Evolutionary conservation across 108 stramenopile species (phyloP).

Genomic region (Mediolabrus comicus): DNA sequence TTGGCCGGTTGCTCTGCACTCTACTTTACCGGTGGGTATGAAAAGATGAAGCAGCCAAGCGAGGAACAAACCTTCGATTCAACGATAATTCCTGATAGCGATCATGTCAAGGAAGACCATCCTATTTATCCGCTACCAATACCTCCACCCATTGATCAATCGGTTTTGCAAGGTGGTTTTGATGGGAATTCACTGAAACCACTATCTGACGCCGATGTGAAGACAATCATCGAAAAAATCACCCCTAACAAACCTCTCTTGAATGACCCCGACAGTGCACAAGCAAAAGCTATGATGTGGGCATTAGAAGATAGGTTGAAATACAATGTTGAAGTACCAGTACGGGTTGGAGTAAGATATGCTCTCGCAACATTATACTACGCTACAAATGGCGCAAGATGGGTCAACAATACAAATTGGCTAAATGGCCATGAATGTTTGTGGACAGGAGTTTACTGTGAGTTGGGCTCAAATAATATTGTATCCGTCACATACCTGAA

Average conservation of each 20-base stretch:
- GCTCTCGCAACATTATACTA: slow-evolving; percentile 54
- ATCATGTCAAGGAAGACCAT: slow-evolving; percentile 5
- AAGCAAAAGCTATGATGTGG: slow-evolving; percentile 36
- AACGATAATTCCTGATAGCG: background rate
- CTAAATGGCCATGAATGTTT: slow-evolving; percentile 53
- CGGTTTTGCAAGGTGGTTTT: background rate
- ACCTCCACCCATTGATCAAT: slow-evolving; percentile 4
- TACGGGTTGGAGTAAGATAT: slow-evolving; percentile 46
- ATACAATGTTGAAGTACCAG: slow-evolving; percentile 17
- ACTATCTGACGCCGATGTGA: slow-evolving; percentile 15
- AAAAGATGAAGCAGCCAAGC: background rate
- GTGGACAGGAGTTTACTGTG: slow-evolving; percentile 52
- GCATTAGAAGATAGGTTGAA: slow-evolving; percentile 24
- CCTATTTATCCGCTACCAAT: slow-evolving; percentile 21
- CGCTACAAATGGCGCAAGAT: slow-evolving; percentile 47
- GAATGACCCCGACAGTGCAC: slow-evolving; percentile 15
- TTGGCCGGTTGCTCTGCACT: slow-evolving; percentile 9
- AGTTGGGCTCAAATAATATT: slow-evolving; percentile 12
- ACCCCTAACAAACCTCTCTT: slow-evolving; percentile 12
- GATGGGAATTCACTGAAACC: slow-evolving; percentile 3
- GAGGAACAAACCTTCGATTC: background rate
- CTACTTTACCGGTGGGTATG: background rate
- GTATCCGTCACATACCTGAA: slow-evolving; percentile 25
- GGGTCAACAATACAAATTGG: slow-evolving; percentile 37
- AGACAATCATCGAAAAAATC: slow-evolving; percentile 21